Evolutionary conservation across 2,329 filamentous ascomycete genomes (phyloP), one percentile per base, ranked within the genome.

Genomic region (Claviceps fusiformis): DNA sequence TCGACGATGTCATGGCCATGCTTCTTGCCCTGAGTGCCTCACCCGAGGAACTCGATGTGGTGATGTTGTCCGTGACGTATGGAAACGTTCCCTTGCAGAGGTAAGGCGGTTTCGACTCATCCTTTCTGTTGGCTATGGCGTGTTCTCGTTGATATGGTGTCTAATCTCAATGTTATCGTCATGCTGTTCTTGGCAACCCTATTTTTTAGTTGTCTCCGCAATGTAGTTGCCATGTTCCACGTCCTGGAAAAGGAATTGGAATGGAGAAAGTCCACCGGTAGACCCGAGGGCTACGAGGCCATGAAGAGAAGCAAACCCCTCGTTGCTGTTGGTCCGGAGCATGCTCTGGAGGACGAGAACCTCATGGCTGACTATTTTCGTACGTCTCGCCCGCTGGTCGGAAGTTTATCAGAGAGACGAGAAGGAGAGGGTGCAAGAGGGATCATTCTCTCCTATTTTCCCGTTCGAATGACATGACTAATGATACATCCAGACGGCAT

Each of bases 1-100:
- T 93, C 62, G 93, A 98, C 72, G 93, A 98, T 77, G 78, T 93
- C 54, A 77, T 97, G 58, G 92, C 90, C 49, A 79, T 97, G 68
- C 77, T 98, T 39, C 77, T 97, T 52, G 91, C 93, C 4, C 80
- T 97, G 57, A 86, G 89, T 54, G 84, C 89, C 39, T 82, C 81
- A 29, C 80, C 86, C 0, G 87, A 95, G 62, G 92, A 97, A 65
- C 76, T 97, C 27, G 89, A 97, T 68, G 75, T 97, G 41, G 70
- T 87, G 50, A 79, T 97, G 69, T 77, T 98, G 55, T 95, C 90
- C 1, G 79, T 96, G 57, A 95, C 91, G 0, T 96, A 93, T 69
- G 93, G 93, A 55, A 98, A 98, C 67, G 88, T 97, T 27, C 83
- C 91, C 61, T 82, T 95, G 17, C 78, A 90, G 59, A 91, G 83